Evolutionary conservation across 345 rosid genomes (phyloP).

Genomic region (Citrus unshiu): DNA sequence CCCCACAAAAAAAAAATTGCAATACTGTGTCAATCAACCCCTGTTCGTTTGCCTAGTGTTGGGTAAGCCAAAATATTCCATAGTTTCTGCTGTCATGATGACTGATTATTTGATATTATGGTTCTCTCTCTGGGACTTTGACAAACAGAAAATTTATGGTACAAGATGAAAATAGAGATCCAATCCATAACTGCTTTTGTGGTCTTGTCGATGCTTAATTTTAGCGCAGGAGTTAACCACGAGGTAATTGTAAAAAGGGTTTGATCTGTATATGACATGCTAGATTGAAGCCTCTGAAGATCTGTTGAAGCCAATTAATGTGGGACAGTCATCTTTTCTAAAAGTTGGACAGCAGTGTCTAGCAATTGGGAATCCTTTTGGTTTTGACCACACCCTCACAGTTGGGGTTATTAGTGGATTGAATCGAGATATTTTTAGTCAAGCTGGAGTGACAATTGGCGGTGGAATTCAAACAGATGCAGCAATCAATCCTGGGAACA

Average conservation of each 20-base stretch:
- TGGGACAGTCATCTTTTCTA: conserved; percentile 71
- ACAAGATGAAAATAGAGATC: neutral
- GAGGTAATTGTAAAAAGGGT: neutral
- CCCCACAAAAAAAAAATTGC: neutral
- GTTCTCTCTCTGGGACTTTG: neutral
- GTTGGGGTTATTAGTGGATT: conserved; percentile 92
- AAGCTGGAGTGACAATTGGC: conserved; percentile 86
- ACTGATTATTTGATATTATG: neutral
- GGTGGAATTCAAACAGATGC: conserved; percentile 99
- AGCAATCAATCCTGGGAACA: conserved; percentile 96
- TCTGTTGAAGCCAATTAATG: conserved; percentile 68
- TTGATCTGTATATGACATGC: conserved; percentile 16
- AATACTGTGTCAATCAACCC: neutral
- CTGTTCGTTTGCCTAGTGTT: neutral
- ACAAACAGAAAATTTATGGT: neutral
- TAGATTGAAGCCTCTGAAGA: conserved; percentile 86
- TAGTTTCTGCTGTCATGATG: neutral
- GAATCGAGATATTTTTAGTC: conserved; percentile 86
- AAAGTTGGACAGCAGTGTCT: conserved; percentile 94
- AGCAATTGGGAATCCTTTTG: conserved; percentile 97
- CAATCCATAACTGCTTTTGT: neutral
- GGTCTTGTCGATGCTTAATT: neutral
- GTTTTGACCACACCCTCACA: conserved; percentile 95
- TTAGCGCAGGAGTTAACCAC: neutral
- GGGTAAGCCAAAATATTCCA: neutral